phyloP scores from a whole-genome alignment of 2,329 filamentous ascomycete genomes.

The Colletotrichum tropicicola region DNA sequence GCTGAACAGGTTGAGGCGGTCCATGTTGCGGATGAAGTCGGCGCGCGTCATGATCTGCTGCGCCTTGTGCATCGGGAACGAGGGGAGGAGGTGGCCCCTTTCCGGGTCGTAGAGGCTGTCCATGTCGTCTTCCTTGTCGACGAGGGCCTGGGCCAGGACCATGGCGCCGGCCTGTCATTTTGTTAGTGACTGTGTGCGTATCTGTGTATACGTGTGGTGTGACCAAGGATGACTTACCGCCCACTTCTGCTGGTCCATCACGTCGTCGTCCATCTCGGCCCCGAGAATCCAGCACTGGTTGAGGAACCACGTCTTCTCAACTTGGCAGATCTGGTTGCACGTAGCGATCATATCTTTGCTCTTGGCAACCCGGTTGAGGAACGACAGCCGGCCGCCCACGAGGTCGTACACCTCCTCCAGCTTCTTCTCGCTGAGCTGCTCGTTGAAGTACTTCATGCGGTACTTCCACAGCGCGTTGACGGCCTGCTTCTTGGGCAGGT shows the following conservation, averaged over 20 bases:
- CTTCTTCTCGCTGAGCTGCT: slow-evolving; percentile 61
- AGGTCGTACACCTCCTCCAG: slow-evolving; percentile 85
- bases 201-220: not conserved
- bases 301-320: slow-evolving; percentile 80
- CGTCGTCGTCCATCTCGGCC: slow-evolving; percentile 88
- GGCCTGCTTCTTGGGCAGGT: slow-evolving; percentile 82
- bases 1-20: slow-evolving; percentile 94
- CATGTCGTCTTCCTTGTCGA: slow-evolving; percentile 78
- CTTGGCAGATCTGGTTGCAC: slow-evolving; percentile 76
- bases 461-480: slow-evolving; percentile 81
- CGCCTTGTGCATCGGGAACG: slow-evolving; percentile 76
- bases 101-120: slow-evolving; percentile 23
- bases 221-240: slow-evolving; percentile 65
- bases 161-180: slow-evolving; percentile 80
- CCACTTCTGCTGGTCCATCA: slow-evolving; percentile 98
- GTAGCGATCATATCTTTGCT: slow-evolving; percentile 80
- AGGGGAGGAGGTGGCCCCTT: slow-evolving; percentile 26
- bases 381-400: slow-evolving; percentile 89
- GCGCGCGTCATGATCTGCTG: slow-evolving; percentile 94
- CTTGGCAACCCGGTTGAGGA: slow-evolving; percentile 90
- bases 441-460: slow-evolving; percentile 78
- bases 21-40: slow-evolving; percentile 92
- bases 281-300: slow-evolving; percentile 81
- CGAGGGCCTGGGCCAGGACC: slow-evolving; percentile 89
- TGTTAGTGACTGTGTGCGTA: not conserved